Base-by-base conservation (phyloP, 1,284 basidiomycete genomes). In the Heterobasidion occidentale region DNA sequence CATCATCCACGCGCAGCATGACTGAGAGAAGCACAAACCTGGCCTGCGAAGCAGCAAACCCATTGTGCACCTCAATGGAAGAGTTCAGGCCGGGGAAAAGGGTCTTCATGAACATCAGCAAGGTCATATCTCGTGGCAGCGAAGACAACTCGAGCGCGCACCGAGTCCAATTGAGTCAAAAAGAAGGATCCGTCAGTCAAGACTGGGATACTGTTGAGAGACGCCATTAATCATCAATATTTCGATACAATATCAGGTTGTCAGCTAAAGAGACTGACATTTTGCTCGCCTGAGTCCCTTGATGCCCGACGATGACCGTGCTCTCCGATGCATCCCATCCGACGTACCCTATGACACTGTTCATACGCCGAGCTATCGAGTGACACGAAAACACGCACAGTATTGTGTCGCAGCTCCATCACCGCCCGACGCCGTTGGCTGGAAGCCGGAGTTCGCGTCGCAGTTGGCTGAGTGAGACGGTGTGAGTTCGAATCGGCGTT, bases 41-140 rank as follows among this genome's bases (percentile, higher is more conserved):
- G 1, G 79, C 72, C 35, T 88, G 85, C 12, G 74, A 73, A 14
- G 73, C 65, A 1, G 64, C 70, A 67, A 88, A 89, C 14, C 85
- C 84, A 12, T 64, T 64, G 65, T 89, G 85, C 0, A 79, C 81
- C 59, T 75, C 51, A 27, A 87, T 73, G 8, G 65, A 63, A 0
- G 73, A 68, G 44, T 73, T 65, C 38, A 86, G 52, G 0, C 80
- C 81, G 7, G 84, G 84, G 71, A 89, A 89, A 11, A 86, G 69
- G 0, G 68, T 42, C 38, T 42, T 11, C 11, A 42, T 5, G 38
- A 42, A 42, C 38, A 42, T 12, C 38, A 42, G 38, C 12, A n/a
- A 12, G 5, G 38, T 4, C 4, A n/a, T 6, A 4, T 42, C 38
- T 42, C 38, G n/a, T 12, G n/a, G 9, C 38, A 42, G 11, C 3